phyloP scores from a whole-genome alignment of 495 filamentous ascomycete species.

The Hyaloscypha bicolor region DNA sequence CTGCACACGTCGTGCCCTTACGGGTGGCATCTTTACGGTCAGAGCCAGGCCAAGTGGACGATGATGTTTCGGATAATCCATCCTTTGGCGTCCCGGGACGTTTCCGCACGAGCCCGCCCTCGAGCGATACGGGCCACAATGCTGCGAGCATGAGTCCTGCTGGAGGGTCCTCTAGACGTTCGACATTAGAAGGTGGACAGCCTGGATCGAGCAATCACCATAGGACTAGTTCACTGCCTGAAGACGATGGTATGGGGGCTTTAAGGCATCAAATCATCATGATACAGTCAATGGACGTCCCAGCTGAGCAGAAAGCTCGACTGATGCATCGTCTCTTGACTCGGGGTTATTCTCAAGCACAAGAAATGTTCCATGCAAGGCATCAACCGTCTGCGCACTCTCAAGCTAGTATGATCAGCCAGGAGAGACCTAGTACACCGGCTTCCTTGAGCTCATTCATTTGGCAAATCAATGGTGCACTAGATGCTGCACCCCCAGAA shows the following conservation, averaged over 20 bases:
- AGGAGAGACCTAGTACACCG: conserved; percentile 41
- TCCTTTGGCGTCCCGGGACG: conserved; percentile 29
- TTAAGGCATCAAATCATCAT: conserved; percentile 75
- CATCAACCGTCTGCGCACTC: conserved; percentile 35
- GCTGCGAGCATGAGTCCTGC: conserved; percentile 30
- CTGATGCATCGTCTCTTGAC: conserved; percentile 83
- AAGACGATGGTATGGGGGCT: conserved; percentile 87
- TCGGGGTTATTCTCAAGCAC: conserved; percentile 64
- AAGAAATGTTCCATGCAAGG: conserved; percentile 43
- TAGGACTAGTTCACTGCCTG: conserved; percentile 60
- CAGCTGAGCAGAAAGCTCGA: conserved; percentile 76
- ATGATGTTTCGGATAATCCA: conserved; percentile 31
- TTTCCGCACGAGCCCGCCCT: conserved; percentile 25
- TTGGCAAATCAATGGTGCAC: conserved; percentile 37
- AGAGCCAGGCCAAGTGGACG: conserved; percentile 19
- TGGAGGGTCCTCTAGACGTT: conserved; percentile 27
- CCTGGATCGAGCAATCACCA: conserved; percentile 28
- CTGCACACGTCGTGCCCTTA: conserved; percentile 8
- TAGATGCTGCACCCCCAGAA: conserved; percentile 39
- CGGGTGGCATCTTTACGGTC: conserved; percentile 19
- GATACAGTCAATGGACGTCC: conserved; percentile 66
- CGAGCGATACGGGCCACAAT: conserved; percentile 13
- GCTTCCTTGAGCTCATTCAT: conserved; percentile 37
- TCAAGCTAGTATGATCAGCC: conserved; percentile 40
- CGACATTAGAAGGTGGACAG: conserved; percentile 14